Conservation (phyloP, 306 rosid genomes). For the Boehmeria nivea region DNA sequence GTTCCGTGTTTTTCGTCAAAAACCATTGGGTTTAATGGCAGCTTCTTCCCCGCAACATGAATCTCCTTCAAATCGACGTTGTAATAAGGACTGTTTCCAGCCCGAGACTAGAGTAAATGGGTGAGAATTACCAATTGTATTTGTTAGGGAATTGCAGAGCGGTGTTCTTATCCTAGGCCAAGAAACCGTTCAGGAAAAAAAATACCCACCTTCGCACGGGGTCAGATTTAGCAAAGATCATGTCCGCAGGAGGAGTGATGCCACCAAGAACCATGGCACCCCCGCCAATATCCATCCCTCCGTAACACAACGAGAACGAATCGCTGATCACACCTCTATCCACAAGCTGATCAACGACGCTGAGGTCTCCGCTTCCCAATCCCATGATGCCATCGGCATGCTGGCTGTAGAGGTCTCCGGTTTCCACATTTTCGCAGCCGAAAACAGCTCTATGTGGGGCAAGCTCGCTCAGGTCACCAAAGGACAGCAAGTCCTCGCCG, state of each 20-base stretch:
- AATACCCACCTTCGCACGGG: slow-evolving; percentile 73
- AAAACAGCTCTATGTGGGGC: slow-evolving; percentile 72
- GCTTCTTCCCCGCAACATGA: slow-evolving; percentile 75
- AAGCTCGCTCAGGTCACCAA: slow-evolving; percentile 73
- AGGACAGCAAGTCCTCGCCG: slow-evolving; percentile 75
- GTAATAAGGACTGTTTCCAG: slow-evolving; percentile 98
- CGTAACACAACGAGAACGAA: slow-evolving; percentile 94
- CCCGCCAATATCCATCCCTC: slow-evolving; percentile 97
- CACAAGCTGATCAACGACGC: slow-evolving; percentile 89
- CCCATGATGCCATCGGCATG: slow-evolving; percentile 98
- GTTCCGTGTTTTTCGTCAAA: slow-evolving; percentile 85
- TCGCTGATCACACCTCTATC: slow-evolving; percentile 63
- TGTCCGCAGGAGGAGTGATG: slow-evolving; percentile 65
- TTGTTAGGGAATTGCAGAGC: slow-evolving; percentile 44
- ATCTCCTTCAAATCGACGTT: slow-evolving; percentile 90
- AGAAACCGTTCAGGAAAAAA: slow-evolving; percentile 13
- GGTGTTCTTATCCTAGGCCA: slow-evolving; percentile 26
- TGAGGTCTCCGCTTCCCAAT: slow-evolving; percentile 81
- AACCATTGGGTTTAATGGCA: slow-evolving; percentile 53
- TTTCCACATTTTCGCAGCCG: slow-evolving; percentile 86
- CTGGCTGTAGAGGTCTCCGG: slow-evolving; percentile 87
- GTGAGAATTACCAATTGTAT: slow-evolving; percentile 74
- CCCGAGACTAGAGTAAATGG: slow-evolving; percentile 99
- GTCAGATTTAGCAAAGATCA: slow-evolving; percentile 68
- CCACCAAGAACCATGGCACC: slow-evolving; percentile 98